These are phyloP conservation scores for Pythium brachiatum DNA, from an alignment of 352 stramenopile genomes.

Conservation along the genomic window DNA sequence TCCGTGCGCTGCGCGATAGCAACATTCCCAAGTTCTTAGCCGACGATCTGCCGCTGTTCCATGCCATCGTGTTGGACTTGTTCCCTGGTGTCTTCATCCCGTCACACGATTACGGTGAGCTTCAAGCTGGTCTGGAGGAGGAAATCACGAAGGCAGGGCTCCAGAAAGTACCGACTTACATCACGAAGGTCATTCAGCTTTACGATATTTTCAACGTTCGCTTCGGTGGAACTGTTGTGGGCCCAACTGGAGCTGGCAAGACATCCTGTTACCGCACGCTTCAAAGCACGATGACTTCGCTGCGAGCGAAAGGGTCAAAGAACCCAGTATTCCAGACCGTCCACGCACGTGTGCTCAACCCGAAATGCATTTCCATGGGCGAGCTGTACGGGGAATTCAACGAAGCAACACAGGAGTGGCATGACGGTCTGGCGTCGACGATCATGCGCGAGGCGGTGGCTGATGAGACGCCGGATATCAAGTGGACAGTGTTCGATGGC, in stretches of 20 bases:
- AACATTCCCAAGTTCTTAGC: constrained; percentile 90
- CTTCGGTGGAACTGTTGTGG: constrained; percentile 77
- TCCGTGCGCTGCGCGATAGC: constrained; percentile 76
- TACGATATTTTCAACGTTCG: constrained; percentile 89
- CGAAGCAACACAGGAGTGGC: constrained; percentile 71
- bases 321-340: constrained; percentile 68
- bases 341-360: constrained; percentile 46
- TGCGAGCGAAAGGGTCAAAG: constrained; percentile 34
- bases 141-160: constrained; percentile 37
- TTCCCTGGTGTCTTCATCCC: constrained; percentile 73
- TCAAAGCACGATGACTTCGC: constrained; percentile 60
- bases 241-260: constrained; percentile 63
- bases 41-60: constrained; percentile 85
- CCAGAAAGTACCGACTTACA: constrained; percentile 53
- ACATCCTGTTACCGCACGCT: constrained; percentile 71
- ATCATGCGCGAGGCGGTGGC: constrained; percentile 49
- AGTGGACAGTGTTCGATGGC: constrained; percentile 86
- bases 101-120: constrained; percentile 60
- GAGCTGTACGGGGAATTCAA: constrained; percentile 67
- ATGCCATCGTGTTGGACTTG: constrained; percentile 78
- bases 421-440: constrained; percentile 50
- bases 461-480: constrained; percentile 37
- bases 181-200: constrained; percentile 88
- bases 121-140: constrained; percentile 38
- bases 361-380: constrained; percentile 58